These are phyloP conservation scores for Globisporangium canariense DNA, from an alignment of 352 stramenopile genomes.

Conservation along the genomic window DNA sequence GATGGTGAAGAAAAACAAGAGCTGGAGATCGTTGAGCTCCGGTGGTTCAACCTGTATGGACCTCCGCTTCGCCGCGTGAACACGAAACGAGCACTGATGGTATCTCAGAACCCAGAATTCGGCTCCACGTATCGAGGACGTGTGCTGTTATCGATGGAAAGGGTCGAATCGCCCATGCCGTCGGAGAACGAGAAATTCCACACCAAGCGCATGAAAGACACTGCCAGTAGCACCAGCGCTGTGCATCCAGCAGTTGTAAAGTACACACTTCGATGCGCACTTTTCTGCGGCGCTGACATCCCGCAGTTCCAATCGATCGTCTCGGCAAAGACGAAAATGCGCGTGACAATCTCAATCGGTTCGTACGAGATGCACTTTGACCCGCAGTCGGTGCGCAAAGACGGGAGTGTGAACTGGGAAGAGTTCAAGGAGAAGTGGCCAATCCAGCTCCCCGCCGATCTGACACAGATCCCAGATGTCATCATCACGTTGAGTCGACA, in stretches of 20 bases:
- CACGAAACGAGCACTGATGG: constrained; percentile 40
- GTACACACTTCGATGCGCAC: constrained; percentile 55
- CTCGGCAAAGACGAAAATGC: constrained; percentile 28
- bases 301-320: constrained; percentile 23
- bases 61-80: constrained; percentile 60
- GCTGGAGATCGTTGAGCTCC: constrained; percentile 27
- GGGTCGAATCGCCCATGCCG: constrained; percentile 32
- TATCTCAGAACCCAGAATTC: constrained; percentile 61
- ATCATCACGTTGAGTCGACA: constrained; percentile 63
- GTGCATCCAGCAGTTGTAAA: constrained; percentile 48
- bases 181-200: constrained; percentile 63
- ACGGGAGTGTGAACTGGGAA: constrained; percentile 48
- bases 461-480: constrained; percentile 67
- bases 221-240: constrained; percentile 9
- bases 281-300: constrained; percentile 61
- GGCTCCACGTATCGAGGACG: constrained; percentile 81
- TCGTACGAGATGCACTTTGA: constrained; percentile 51
- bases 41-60: constrained; percentile 87
- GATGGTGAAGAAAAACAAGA: background rate
- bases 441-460: constrained; percentile 54
- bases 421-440: constrained; percentile 43
- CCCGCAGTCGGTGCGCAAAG: constrained; percentile 37
- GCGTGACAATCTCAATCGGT: constrained; percentile 47
- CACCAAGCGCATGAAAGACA: constrained; percentile 40
- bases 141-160: constrained; percentile 74